Evolutionary conservation across 2,329 filamentous ascomycete genomes (phyloP).

Genomic region (Grosmannia serpens): DNA sequence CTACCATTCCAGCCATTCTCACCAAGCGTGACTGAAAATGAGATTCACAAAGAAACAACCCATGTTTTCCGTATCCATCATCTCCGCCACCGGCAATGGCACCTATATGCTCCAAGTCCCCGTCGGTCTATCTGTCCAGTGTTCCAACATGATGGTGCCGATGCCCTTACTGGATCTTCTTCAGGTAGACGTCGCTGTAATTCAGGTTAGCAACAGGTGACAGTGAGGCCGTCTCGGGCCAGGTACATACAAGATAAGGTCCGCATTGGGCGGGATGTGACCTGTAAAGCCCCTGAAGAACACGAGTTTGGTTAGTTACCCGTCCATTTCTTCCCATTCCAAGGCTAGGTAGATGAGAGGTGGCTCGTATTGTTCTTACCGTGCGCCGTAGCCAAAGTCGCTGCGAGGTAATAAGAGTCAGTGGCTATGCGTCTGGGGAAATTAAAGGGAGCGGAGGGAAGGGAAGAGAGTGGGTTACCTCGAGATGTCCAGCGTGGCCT

Average conservation of each 20-base stretch:
- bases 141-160: background rate
- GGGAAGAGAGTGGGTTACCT: conserved; percentile 37
- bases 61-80: background rate
- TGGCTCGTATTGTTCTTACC: conserved; percentile 28
- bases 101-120: background rate
- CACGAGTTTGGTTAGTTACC: conserved; percentile 14
- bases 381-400: conserved; percentile 53
- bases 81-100: background rate
- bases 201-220: conserved; percentile 10
- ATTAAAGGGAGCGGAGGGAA: too few relatives aligned
- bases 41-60: background rate
- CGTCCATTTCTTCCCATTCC: background rate
- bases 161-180: conserved; percentile 16
- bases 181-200: conserved; percentile 23
- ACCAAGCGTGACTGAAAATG: background rate
- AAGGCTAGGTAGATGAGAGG: background rate
- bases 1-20: background rate
- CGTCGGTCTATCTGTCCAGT: background rate
- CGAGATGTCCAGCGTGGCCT: conserved; percentile 71
- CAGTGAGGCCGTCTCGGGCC: background rate
- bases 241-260: conserved; percentile 69
- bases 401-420: conserved; percentile 21
- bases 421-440: background rate
- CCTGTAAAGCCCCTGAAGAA: conserved; percentile 60
- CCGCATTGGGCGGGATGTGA: conserved; percentile 63